Conservation (phyloP, 163 green algal species). For the Chlorella variabilis region DNA sequence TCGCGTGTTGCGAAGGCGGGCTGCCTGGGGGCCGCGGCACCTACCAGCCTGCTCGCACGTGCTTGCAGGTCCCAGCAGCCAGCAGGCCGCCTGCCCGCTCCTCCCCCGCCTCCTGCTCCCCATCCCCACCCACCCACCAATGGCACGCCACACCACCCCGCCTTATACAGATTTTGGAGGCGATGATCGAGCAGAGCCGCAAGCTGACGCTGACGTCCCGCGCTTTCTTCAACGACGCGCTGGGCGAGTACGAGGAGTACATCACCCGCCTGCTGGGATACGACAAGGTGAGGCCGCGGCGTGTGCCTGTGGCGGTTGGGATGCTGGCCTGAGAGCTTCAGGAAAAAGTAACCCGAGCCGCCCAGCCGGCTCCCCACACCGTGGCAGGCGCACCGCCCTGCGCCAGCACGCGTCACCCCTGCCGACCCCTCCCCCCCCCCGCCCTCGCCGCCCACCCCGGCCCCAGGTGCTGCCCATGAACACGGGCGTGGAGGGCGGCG, state of each 20-base stretch:
- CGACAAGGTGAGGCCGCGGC: slow-evolving; percentile 77
- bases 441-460: not conserved
- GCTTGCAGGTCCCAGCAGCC: not conserved
- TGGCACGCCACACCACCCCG: not conserved
- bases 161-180: slow-evolving; percentile 77
- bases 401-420: too few species aligned
- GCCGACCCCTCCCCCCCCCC: too few species aligned
- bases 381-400: too few species aligned
- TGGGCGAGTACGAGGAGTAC: slow-evolving; percentile 95
- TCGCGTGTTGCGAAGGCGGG: too few species aligned
- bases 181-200: slow-evolving; percentile 79
- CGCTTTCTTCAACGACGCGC: slow-evolving; percentile 95
- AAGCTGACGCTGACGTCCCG: slow-evolving; percentile 88
- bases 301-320: not conserved
- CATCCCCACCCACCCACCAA: too few species aligned
- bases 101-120: not conserved
- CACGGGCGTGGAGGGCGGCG: slow-evolving; percentile 93
- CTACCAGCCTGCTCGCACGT: too few species aligned
- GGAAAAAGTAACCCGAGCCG: too few species aligned
- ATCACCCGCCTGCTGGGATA: slow-evolving; percentile 94
- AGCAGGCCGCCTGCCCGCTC: too few species aligned
- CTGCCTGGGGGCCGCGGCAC: too few species aligned
- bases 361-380: too few species aligned
- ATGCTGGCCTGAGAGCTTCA: too few species aligned
- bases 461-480: slow-evolving; percentile 92